Evolutionary conservation across 208 protist genomes (phyloP), one percentile per base, ranked within the genome.

Genomic region (Trypanosoma boissoni): DNA sequence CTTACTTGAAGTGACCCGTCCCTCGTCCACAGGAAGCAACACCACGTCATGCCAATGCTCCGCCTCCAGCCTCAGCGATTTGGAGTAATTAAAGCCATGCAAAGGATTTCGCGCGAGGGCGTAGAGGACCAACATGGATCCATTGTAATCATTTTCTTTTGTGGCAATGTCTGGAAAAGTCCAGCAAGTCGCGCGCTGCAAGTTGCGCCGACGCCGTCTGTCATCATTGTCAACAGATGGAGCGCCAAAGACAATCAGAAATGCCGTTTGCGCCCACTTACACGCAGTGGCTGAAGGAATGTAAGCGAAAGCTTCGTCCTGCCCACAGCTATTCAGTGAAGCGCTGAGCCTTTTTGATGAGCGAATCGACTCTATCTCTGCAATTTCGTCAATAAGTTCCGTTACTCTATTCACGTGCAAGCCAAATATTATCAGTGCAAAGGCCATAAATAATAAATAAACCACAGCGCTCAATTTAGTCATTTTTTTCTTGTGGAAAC

Each of bases 181-280:
- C 64, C 75, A 60, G 60, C 78, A 81, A 43, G 71, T 81, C 18
- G 3, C 16, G 44, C 78, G 74, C 61, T 85, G 78, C 32, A 70
- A 49, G 28, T 58, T 31, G 12, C 74, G 68, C 20, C 71, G 58
- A 1, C 42, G 34, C 20, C 32, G 39, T 9, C 78, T 37, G 20
- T 39, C 61, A 4, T 53, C 48, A 20, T 62, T 56, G 51, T 85
- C 78, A 14, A 69, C 66, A 3, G 74, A 75, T 0, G 71, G 78
- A 37, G 78, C 76, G 16, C 78, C 78, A 14, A 83, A 52, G 48
- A 78, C 72, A 4, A 62, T 55, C 1, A 83, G 56, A 20, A 70
- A 63, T 1, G 48, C 26, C 4, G 53, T 53, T 16, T 41, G 12
- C 2, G 34, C 20, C 58, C 24, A 58, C 18, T 26, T 28, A 24